These are phyloP conservation scores for Elaeis guineensis DNA, from an alignment of 176 grass and related monocot species.

Conservation along the genomic window DNA sequence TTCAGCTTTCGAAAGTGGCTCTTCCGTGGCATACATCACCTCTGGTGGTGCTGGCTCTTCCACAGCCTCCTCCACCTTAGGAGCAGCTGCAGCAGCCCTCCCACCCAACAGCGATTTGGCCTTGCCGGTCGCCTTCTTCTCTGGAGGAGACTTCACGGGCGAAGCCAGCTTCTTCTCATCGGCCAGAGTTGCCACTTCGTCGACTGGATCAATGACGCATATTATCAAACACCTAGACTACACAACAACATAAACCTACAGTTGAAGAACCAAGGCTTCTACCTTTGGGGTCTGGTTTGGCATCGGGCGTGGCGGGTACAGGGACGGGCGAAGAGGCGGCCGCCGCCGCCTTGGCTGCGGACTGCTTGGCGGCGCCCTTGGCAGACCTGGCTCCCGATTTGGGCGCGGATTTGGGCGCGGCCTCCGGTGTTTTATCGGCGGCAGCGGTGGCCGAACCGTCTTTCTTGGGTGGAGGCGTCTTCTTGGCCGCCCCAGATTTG, in stretches of 20 bases:
- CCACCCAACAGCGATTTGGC: background rate
- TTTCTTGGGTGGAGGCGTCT: slow-evolving; percentile 11
- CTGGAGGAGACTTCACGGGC: background rate
- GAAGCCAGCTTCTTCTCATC: slow-evolving; percentile 4
- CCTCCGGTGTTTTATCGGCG: background rate
- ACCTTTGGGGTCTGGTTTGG: slow-evolving; percentile 8
- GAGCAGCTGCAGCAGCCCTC: background rate
- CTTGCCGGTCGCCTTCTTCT: slow-evolving; percentile 5
- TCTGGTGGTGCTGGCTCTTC: background rate
- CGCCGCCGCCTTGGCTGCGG: background rate
- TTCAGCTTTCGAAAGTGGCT: background rate
- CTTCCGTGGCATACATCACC: too few species aligned
- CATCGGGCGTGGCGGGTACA: background rate
- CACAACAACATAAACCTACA: background rate
- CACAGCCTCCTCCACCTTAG: background rate
- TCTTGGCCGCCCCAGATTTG: slow-evolving; percentile 15
- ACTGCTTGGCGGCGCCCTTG: background rate
- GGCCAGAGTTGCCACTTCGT: background rate
- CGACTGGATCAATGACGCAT: slow-evolving; percentile 4
- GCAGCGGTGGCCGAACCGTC: too few species aligned
- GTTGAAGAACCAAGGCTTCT: background rate
- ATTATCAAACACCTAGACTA: slow-evolving; percentile 2
- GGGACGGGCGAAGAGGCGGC: background rate
- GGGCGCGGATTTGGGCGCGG: background rate
- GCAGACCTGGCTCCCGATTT: background rate